Conservation (phyloP, 2,329 filamentous ascomycete species). For the Pestalotiopsis sp. region DNA sequence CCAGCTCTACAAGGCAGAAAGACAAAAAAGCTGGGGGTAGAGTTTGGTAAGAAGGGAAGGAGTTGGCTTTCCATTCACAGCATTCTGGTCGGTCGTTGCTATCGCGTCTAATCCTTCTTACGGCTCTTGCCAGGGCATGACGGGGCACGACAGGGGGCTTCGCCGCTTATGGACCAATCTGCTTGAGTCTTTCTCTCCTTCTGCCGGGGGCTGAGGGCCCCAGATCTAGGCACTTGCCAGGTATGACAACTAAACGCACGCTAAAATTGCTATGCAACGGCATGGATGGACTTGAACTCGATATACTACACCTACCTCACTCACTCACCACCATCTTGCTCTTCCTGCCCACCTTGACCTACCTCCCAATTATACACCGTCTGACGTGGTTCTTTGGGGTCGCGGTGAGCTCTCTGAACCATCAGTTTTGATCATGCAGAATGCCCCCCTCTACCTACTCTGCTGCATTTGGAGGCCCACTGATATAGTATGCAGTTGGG, state of each 20-base stretch:
- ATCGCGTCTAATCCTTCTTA: slow-evolving; percentile 20
- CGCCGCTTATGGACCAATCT: slow-evolving; percentile 30
- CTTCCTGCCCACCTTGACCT: too few relatives aligned
- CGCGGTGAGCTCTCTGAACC: too few relatives aligned
- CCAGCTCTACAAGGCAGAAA: slow-evolving; percentile 24
- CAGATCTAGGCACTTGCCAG: background rate
- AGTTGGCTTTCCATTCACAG: slow-evolving; percentile 12
- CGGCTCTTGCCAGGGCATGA: slow-evolving; percentile 3
- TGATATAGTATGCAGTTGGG: background rate
- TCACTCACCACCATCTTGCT: too few relatives aligned
- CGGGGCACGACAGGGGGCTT: slow-evolving; percentile 3
- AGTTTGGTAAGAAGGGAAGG: slow-evolving; percentile 4
- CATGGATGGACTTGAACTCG: background rate
- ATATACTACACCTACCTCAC: background rate
- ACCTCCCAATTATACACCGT: background rate
- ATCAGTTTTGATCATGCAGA: too few relatives aligned
- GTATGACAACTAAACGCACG: background rate
- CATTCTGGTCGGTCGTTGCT: slow-evolving; percentile 11
- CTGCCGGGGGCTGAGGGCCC: slow-evolving; percentile 18
- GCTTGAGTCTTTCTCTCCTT: slow-evolving; percentile 14
- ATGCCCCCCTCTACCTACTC: background rate
- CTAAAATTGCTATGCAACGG: background rate
- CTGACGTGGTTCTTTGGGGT: background rate
- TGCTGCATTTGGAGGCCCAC: background rate
- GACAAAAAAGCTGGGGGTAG: background rate